Base-by-base conservation (phyloP, 2,329 filamentous ascomycete species). In the Monilinia aucupariae region DNA sequence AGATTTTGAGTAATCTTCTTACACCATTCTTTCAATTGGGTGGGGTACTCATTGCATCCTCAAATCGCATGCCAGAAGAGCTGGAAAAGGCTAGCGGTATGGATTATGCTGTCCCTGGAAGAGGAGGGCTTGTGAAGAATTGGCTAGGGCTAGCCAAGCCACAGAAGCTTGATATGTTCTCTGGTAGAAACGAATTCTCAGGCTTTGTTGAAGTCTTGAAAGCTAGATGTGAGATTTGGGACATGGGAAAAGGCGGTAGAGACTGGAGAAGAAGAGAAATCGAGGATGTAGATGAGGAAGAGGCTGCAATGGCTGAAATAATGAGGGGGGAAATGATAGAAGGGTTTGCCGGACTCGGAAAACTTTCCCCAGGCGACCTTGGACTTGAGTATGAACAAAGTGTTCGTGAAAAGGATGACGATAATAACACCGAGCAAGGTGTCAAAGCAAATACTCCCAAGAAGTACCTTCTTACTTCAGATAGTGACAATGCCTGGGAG, bases 41-140 rank as follows among this genome's bases (percentile, higher is more conserved):
- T 0, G 90, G 90, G 9, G 90, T 94, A 0, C 77, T 94, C 20
- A 81, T 94, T 45, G 90, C 89, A 0, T 92, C 89, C 0, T 91
- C 88, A 5, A 94, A 94, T 73, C 84, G 90, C 9, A 89, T 93
- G 85, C 90, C 90, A 0, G 90, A 93, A 70, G 90, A 92, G 71
- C 75, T 94, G 56, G 87, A 84, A 52, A 91, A 90, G 67, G 90
- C 89, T 0, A 85, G 85, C 1, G 90, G 90, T 0, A 81, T 87
- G 30, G 84, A 89, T 65, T 91, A 89, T 71, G 76, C 80, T 13
- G 65, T 64, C 7, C 81, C 83, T 0, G 79, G 85, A 4, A 77
- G 79, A 41, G 80, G 79, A 59, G 82, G 79, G 3, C 74, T 85
- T 62, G 75, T 83, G 61, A 77, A 76, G 39, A 83, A 75, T 69